Base-by-base conservation (phyloP, 2,329 filamentous ascomycete species). In the Aspergillus caelatus region DNA sequence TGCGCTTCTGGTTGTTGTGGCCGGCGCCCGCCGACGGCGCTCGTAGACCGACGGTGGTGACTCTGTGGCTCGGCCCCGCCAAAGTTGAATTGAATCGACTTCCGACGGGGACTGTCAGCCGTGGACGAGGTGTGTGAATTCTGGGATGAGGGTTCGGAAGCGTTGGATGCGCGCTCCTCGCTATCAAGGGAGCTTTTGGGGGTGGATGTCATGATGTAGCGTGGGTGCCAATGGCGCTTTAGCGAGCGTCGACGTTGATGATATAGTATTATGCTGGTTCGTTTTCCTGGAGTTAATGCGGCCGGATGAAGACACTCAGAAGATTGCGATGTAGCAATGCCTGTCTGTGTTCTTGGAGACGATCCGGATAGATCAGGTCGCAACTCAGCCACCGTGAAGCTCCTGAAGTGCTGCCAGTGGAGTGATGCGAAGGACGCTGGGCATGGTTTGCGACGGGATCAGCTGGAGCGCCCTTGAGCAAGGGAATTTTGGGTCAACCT, bases 71-170 rank as follows among this genome's bases (percentile, higher is more conserved):
- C 73, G 10, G 74, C 65, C 10, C 65, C 60, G 19, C 69, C 73
- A 41, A 77, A 67, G 57, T 73, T 75, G 64, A 80, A 80, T 61
- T 79, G 77, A 50, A 80, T 78, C 9, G 78, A 80, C 58, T 72
- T 75, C 45, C 75, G 71, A 12, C 75, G 73, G 10, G 71, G 65
- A 54, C 70, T 69, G 19, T 72, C 71, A 45, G 67, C 67, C 26
- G 67, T 59, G 16, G 71, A 68, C 21, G 71, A 70, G 16, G 68
- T 70, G 45, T 66, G 69, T 14, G 65, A 65, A 11, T n/a, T 12
- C 21, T 55, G 52, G n/a, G 52, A 55, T 16, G 52, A 39, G 32
- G 32, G 72, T 66, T n/a, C 58, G 62, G 26, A 67, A 62, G 4
- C 61, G 63, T 43, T 66, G 63, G 21, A 60, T 36, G 30, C 50